Evolutionary conservation across 495 filamentous ascomycete species (phyloP).

Genomic region (Daldinia childiae): DNA sequence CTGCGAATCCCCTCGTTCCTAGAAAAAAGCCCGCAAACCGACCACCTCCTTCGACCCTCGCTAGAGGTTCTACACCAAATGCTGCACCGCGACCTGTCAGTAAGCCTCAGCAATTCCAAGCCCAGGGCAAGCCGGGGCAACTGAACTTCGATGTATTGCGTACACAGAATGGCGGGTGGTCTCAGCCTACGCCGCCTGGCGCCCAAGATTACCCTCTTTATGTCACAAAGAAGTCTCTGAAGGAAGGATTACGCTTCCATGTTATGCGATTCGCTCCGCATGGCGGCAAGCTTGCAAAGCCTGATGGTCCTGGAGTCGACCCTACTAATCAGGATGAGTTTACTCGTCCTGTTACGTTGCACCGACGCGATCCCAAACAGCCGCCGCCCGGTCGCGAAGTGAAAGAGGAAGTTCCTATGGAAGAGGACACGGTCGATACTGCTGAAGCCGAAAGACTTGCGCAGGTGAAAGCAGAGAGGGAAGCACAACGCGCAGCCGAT

Average conservation of each 20-base stretch:
- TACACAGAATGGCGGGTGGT: slow-evolving; percentile 68
- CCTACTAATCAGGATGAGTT: slow-evolving; percentile 82
- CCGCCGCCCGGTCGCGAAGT: slow-evolving; percentile 63
- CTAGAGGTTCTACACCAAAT: slow-evolving; percentile 10
- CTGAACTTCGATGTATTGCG: slow-evolving; percentile 46
- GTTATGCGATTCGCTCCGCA: slow-evolving; percentile 73
- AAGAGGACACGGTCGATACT: slow-evolving; percentile 62
- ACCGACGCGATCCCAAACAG: slow-evolving; percentile 87
- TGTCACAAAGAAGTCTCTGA: slow-evolving; percentile 79
- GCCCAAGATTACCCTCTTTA: slow-evolving; percentile 76
- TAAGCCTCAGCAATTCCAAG: slow-evolving; percentile 14
- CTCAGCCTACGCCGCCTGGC: slow-evolving; percentile 60
- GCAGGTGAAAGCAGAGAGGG: slow-evolving; percentile 74
- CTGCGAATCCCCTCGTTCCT: slow-evolving; percentile 73
- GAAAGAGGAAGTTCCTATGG: slow-evolving; percentile 65
- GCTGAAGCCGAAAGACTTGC: slow-evolving; percentile 73
- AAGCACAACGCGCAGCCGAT: slow-evolving; percentile 82
- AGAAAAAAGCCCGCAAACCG: slow-evolving; percentile 61
- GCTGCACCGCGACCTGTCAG: slow-evolving; percentile 7
- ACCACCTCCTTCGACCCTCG: slow-evolving; percentile 44
- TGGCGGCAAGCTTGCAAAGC: slow-evolving; percentile 30
- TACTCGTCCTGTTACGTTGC: slow-evolving; percentile 83
- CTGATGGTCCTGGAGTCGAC: slow-evolving; percentile 64
- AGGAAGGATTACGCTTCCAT: slow-evolving; percentile 85
- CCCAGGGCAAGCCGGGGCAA: slow-evolving; percentile 16